A percentile compares a stretch with the other conserved stretches of the same genome.
phyloP scores from a whole-genome alignment of 2,329 filamentous ascomycete species.

The Colletotrichum trifolii region DNA sequence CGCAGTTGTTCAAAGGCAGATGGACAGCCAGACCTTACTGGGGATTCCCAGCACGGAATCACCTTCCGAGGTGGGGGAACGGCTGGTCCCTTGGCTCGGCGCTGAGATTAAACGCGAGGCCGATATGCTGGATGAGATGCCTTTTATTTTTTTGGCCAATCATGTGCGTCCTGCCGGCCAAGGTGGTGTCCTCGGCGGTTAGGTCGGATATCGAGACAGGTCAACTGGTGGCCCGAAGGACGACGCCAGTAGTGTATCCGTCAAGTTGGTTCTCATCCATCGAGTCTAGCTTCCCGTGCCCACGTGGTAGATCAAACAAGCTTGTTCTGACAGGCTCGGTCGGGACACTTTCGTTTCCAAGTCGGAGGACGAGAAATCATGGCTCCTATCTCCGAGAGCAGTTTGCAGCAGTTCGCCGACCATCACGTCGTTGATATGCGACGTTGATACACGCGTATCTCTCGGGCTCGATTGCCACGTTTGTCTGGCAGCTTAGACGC shows the following conservation, averaged over 20 bases:
- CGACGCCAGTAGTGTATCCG: too few species aligned
- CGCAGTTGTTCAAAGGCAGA: too few species aligned
- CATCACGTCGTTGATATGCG: too few species aligned
- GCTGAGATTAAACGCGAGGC: conserved; percentile 29
- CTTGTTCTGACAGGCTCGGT: too few species aligned
- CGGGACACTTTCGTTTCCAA: too few species aligned
- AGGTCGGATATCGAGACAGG: conserved; percentile 15
- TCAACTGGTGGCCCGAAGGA: not conserved
- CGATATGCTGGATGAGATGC: conserved; percentile 9
- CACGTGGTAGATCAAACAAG: too few species aligned
- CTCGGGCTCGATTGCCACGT: not conserved
- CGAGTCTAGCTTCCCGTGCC: too few species aligned
- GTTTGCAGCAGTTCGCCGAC: too few species aligned
- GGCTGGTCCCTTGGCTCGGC: conserved; percentile 17
- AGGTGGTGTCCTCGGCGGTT: conserved; percentile 28
- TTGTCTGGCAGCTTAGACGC: not conserved
- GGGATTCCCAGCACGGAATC: not conserved
- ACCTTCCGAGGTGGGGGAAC: conserved; percentile 14
- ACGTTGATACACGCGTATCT: not conserved
- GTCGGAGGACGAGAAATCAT: too few species aligned
- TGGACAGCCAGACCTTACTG: not conserved
- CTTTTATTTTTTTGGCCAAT: conserved; percentile 1
- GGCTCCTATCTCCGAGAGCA: too few species aligned
- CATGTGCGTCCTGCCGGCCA: not conserved
- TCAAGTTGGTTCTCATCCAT: too few species aligned